Evolutionary conservation across 2,329 filamentous ascomycete genomes (phyloP), one percentile per base, ranked within the genome.

Genomic region (Alternaria hordeiaustralica): DNA sequence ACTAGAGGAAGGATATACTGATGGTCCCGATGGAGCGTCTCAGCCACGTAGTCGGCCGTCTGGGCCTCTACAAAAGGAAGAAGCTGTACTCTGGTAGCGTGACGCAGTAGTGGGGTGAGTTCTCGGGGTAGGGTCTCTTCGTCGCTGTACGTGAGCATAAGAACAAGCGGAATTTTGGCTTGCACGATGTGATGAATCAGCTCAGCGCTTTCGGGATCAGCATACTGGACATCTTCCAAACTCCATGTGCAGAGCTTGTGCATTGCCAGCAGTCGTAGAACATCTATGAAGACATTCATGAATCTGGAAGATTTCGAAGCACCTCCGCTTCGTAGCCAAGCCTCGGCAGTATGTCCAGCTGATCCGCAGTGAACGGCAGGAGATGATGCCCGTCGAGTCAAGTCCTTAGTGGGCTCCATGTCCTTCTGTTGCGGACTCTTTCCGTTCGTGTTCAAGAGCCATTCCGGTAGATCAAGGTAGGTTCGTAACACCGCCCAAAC

Each of bases 181-280:
- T 86, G 85, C 59, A 97, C 88, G 56, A 97, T 93, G 72, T 94
- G 90, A 15, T 90, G 87, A 43, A 97, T 90, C 56, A 97, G 84
- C 61, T 97, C 93, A 51, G 96, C 82, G 13, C 92, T 96, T 78
- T 97, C 95, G 25, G 91, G 88, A 75, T 97, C 95, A 7, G 94
- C 93, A 78, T 93, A 96, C 72, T 97, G 94, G 30, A 97, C 82
- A 78, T 97, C 95, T 74, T 97, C 95, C 26, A 97, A 82, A 71
- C 90, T 94, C 71, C 97, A 90, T 74, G 93, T 96, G 58, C 97
- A 94, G 72, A 97, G 89, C 72, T 94, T 96, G 76, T 94, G 90
- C 20, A 90, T 86, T 0, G 93, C 91, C 59, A 98, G 89, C 45
- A 96, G 88, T 56, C 92, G 88, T 55, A 97, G 80, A 10, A 97